Evolutionary conservation across 2,329 filamentous ascomycete genomes (phyloP).

Genomic region (Xylaria arbuscula): DNA sequence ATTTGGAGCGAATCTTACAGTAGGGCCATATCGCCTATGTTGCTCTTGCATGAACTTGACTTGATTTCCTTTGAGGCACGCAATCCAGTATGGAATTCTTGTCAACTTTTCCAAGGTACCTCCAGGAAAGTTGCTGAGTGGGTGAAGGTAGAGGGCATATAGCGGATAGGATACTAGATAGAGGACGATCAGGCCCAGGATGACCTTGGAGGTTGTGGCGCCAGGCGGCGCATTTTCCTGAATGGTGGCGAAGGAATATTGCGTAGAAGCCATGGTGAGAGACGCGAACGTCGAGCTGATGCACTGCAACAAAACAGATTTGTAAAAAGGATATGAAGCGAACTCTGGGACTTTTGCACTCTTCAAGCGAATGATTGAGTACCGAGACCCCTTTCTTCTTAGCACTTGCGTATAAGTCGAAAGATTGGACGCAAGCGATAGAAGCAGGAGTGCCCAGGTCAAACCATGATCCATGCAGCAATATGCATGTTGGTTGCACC

Average conservation of each 20-base stretch:
- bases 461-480: constrained; percentile 14
- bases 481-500: constrained; percentile 17
- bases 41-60: constrained; percentile 34
- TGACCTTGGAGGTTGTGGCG: background rate
- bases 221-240: constrained; percentile 10
- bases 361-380: constrained; percentile 10
- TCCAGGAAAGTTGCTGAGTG: constrained; percentile 42
- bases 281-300: background rate
- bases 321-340: constrained; percentile 12
- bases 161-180: constrained; percentile 36
- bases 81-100: constrained; percentile 42
- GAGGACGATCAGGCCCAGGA: constrained; percentile 19
- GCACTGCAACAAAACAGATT: constrained; percentile 13
- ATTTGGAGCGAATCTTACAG: constrained; percentile 39
- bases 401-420: background rate
- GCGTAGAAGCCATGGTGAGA: constrained; percentile 27
- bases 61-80: constrained; percentile 37
- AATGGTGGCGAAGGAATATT: constrained; percentile 17
- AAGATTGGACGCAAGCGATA: background rate
- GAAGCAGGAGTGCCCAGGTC: constrained; percentile 1
- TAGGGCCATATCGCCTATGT: constrained; percentile 39
- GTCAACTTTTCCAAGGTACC: constrained; percentile 35
- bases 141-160: constrained; percentile 43
- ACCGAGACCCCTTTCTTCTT: constrained; percentile 4
- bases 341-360: constrained; percentile 9